Base-by-base conservation (phyloP, 1,284 basidiomycete species). In the Trichosporon sp. region DNA sequence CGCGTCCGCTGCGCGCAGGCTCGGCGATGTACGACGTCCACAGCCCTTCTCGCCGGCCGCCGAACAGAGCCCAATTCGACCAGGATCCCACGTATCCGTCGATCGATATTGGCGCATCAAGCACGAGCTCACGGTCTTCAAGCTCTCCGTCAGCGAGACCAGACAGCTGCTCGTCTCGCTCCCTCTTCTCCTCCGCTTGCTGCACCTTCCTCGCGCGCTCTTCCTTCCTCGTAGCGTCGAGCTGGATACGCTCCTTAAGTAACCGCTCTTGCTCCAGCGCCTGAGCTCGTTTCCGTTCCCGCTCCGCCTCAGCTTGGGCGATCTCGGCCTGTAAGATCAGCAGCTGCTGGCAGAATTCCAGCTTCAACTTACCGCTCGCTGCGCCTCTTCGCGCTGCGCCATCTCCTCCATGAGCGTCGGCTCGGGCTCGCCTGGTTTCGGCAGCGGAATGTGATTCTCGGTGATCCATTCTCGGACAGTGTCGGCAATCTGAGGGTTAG, bases 1-100 rank as follows among this genome's bases (percentile, higher is more conserved):
- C 75, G 74, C 88, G 88, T 8, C 86, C 84, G 76, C 89, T 88
- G 19, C 66, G 68, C 6, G 67, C 70, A 0, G 81, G 82, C 69
- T 84, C 81, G 10, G 80, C 83, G 26, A 77, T 76, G 66, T 83
- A 85, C 5, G 73, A 75, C 10, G 81, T 84, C 83, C 84, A 84
- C 32, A 84, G 69, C 0, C 74, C 69, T 51, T 83, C 81, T 46
- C 70, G 77, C 10, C 73, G 77, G 0, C 81, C 82, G 4, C 79
- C 81, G 65, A 83, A 82, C n/a, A 82, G 71, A 0, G 76, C 70
- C 81, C 81, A 84, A 3, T 68, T 75, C 10, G 72, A 66, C 74
- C 77, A 83, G 7, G 40, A 56, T 5, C 81, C 83, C 14, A 81
- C 74, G 54, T 76, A 78, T 4, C 80, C 81, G 10, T 74, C 71